Conservation (phyloP, 495 filamentous ascomycete genomes). For the Chaetomium cochliodes region DNA sequence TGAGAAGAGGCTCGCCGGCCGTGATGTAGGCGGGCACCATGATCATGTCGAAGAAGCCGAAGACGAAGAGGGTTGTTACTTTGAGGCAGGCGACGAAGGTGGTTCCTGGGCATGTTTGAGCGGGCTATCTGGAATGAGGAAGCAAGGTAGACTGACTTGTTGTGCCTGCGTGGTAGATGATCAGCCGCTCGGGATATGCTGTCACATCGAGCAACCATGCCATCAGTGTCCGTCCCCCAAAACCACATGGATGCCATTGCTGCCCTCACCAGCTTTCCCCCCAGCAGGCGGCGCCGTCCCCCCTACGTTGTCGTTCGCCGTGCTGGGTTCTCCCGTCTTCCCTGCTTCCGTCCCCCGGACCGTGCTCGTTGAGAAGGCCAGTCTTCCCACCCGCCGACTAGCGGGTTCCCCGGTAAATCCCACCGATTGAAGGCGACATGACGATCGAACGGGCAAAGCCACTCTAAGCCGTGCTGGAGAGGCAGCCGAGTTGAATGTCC, state of each 20-base stretch:
- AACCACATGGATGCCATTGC: neutral
- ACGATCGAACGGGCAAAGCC: neutral
- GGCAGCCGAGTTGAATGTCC: neutral
- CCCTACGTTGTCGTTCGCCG: neutral
- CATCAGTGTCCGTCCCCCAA: neutral
- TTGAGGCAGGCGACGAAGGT: slow-evolving; percentile 68
- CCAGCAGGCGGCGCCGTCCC: neutral
- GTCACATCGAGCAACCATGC: neutral
- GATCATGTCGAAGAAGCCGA: slow-evolving; percentile 59
- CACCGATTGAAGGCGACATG: slow-evolving; percentile 4
- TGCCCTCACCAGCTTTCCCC: slow-evolving; percentile 10
- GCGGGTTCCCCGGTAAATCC: neutral
- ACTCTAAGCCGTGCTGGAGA: neutral
- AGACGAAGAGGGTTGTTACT: slow-evolving; percentile 68
- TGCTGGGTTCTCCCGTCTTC: neutral
- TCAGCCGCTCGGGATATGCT: slow-evolving; percentile 57
- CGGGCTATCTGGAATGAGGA: neutral
- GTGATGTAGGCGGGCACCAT: slow-evolving; percentile 59
- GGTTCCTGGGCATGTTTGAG: slow-evolving; percentile 34
- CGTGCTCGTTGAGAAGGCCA: slow-evolving; percentile 10
- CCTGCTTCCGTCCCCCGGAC: neutral
- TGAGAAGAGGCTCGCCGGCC: slow-evolving; percentile 47
- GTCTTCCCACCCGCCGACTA: neutral
- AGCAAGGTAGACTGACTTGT: slow-evolving; percentile 37
- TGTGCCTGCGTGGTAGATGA: slow-evolving; percentile 73